Percentiles rank a stretch among this genome's conserved stretches.
phyloP scores from a whole-genome alignment of 768 basidiomycete genomes.

The Pisolithus microcarpus region DNA sequence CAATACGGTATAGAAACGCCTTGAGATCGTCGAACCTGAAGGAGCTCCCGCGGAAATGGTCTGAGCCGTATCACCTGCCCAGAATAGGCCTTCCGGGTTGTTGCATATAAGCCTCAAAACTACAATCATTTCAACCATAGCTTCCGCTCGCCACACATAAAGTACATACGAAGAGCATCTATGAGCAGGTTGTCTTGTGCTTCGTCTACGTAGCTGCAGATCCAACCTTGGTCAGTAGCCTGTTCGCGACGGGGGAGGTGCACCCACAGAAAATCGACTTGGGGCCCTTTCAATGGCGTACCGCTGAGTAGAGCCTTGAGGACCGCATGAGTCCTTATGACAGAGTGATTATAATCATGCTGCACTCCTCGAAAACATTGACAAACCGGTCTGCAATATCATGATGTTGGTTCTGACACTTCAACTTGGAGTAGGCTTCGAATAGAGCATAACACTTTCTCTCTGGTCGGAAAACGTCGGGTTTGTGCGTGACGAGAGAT shows the following conservation, averaged over 20 bases:
- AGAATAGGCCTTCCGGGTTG: constrained; percentile 63
- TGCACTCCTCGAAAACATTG: neutral
- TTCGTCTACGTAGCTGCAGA: constrained; percentile 58
- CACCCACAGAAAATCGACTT: constrained; percentile 50
- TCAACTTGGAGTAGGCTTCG: constrained; percentile 41
- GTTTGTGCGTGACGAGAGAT: constrained; percentile 45
- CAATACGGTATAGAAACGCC: constrained; percentile 55
- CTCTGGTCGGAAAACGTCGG: constrained; percentile 48
- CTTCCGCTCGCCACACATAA: neutral
- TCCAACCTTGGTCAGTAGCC: neutral
- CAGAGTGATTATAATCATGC: neutral
- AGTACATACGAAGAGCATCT: constrained; percentile 46
- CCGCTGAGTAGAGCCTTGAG: constrained; percentile 28
- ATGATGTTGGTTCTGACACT: constrained; percentile 33
- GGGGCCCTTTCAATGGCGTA: constrained; percentile 30
- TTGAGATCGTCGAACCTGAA: constrained; percentile 69
- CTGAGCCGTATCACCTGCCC: constrained; percentile 78
- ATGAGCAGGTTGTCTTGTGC: constrained; percentile 67
- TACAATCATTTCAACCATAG: constrained; percentile 20
- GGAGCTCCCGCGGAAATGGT: constrained; percentile 64
- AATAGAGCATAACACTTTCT: constrained; percentile 43
- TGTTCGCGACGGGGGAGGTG: neutral
- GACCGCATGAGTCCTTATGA: constrained; percentile 44
- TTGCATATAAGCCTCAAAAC: constrained; percentile 57
- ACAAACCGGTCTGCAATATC: constrained; percentile 56